Evolutionary conservation across 2,329 filamentous ascomycete genomes (phyloP).

Genomic region (Cryphonectria carpinicola): DNA sequence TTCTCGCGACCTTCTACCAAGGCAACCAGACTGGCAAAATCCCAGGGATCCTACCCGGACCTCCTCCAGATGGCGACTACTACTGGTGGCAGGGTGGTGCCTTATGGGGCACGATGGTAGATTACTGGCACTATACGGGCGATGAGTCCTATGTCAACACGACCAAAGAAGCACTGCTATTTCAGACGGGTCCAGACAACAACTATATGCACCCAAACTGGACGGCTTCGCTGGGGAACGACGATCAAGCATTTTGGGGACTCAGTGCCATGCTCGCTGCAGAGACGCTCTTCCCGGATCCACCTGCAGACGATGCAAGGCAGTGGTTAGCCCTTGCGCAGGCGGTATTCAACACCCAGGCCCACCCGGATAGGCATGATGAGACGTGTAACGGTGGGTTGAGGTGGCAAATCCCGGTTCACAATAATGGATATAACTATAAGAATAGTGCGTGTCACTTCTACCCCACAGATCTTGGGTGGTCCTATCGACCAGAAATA

Average conservation of each 20-base stretch:
- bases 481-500: background rate
- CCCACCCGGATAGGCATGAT: constrained; percentile 21
- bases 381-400: constrained; percentile 23
- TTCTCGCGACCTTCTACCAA: constrained; percentile 31
- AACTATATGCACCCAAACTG: constrained; percentile 27
- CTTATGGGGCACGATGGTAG: constrained; percentile 53
- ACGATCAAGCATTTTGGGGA: constrained; percentile 28
- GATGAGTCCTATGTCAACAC: constrained; percentile 50
- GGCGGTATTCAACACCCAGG: constrained; percentile 24
- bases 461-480: background rate
- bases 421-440: constrained; percentile 22
- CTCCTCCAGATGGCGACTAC: constrained; percentile 34
- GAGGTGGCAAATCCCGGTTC: constrained; percentile 22
- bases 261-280: constrained; percentile 25
- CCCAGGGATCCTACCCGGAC: constrained; percentile 33
- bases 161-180: constrained; percentile 45
- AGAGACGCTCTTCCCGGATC: constrained; percentile 21
- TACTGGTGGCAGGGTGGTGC: constrained; percentile 58
- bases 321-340: constrained; percentile 26
- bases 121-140: constrained; percentile 56
- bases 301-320: constrained; percentile 9
- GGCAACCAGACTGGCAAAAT: constrained; percentile 32
- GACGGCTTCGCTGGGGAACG: constrained; percentile 24
- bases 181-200: constrained; percentile 48
- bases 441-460: constrained; percentile 14